Percentiles rank a stretch among this genome's conserved stretches.
Evolutionary conservation across 108 stramenopile species (phyloP).

Genomic region (Skeletonema tropicum): DNA sequence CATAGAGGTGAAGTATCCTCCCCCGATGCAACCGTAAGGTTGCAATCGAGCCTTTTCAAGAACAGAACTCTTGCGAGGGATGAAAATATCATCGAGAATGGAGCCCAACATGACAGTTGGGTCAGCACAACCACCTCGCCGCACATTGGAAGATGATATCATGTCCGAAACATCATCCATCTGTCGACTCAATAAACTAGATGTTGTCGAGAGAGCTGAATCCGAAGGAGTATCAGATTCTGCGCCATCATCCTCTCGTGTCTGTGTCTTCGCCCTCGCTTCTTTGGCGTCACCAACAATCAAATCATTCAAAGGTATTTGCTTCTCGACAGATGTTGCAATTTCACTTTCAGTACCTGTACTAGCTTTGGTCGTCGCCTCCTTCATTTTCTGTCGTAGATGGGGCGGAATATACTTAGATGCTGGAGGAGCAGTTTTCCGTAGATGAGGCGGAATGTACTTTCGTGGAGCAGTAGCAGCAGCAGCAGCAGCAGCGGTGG

Average conservation of each 20-base stretch:
- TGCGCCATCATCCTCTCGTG: constrained; percentile 9
- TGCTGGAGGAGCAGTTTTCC: neutral
- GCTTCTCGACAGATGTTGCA: constrained; percentile 4
- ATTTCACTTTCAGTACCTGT: constrained; percentile 3
- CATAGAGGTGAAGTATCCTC: constrained; percentile 40
- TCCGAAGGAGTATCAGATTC: constrained; percentile 21
- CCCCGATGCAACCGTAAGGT: constrained; percentile 41
- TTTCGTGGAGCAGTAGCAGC: constrained; percentile 21
- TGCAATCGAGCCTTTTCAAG: constrained; percentile 39
- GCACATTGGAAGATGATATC: constrained; percentile 24
- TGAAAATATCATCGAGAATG: constrained; percentile 61
- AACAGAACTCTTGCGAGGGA: constrained; percentile 61
- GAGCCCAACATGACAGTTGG: constrained; percentile 63
- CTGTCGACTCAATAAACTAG: constrained; percentile 37
- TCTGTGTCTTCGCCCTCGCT: neutral
- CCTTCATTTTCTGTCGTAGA: constrained; percentile 39
- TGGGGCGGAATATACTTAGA: constrained; percentile 64
- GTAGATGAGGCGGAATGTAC: constrained; percentile 53
- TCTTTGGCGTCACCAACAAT: neutral
- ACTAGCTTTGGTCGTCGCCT: neutral
- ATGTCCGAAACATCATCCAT: constrained; percentile 18
- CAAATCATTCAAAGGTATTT: constrained; percentile 15
- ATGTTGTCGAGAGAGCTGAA: constrained; percentile 24
- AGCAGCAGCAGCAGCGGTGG: too few relatives aligned
- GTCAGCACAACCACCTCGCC: constrained; percentile 83